A percentile compares a stretch with the other conserved stretches of the same genome.
phyloP scores from a whole-genome alignment of 2,329 filamentous ascomycete genomes.

The Decorospora gaudefroyi region DNA sequence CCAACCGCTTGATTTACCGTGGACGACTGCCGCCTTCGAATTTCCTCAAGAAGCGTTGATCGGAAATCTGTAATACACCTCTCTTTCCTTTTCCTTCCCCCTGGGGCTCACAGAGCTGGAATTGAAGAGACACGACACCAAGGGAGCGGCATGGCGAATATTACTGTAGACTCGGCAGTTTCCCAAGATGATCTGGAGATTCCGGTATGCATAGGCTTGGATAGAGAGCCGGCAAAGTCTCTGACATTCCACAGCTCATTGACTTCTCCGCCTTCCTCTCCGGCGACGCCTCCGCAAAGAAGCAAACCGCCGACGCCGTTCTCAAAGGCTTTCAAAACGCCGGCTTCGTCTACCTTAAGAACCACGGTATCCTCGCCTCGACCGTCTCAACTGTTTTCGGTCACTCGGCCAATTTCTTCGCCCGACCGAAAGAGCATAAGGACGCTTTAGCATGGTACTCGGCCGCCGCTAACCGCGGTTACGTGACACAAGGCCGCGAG shows the following conservation, averaged over 20 bases:
- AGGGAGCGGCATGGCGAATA: constrained; percentile 24
- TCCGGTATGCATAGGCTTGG: constrained; percentile 29
- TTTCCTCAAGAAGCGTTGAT: too few species aligned
- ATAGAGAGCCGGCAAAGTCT: not conserved
- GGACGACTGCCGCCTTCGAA: too few species aligned
- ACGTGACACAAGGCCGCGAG: constrained; percentile 52
- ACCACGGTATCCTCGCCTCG: constrained; percentile 69
- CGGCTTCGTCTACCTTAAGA: constrained; percentile 86
- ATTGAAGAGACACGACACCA: not conserved
- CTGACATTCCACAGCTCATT: constrained; percentile 62
- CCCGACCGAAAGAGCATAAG: constrained; percentile 45
- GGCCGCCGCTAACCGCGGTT: constrained; percentile 56
- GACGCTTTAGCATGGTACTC: constrained; percentile 50
- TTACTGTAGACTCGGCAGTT: constrained; percentile 43
- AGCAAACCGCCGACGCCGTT: constrained; percentile 70
- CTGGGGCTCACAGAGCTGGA: not conserved
- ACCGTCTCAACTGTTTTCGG: constrained; percentile 66
- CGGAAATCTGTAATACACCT: too few species aligned
- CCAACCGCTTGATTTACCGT: constrained; percentile 16
- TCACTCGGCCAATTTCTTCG: constrained; percentile 47
- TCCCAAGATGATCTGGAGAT: constrained; percentile 48
- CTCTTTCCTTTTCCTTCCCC: too few species aligned
- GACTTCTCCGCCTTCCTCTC: constrained; percentile 75
- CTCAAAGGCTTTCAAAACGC: constrained; percentile 80
- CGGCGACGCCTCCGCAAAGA: constrained; percentile 64